Base-by-base conservation (phyloP, 2,329 filamentous ascomycete species). In the Cadophora gregata region DNA sequence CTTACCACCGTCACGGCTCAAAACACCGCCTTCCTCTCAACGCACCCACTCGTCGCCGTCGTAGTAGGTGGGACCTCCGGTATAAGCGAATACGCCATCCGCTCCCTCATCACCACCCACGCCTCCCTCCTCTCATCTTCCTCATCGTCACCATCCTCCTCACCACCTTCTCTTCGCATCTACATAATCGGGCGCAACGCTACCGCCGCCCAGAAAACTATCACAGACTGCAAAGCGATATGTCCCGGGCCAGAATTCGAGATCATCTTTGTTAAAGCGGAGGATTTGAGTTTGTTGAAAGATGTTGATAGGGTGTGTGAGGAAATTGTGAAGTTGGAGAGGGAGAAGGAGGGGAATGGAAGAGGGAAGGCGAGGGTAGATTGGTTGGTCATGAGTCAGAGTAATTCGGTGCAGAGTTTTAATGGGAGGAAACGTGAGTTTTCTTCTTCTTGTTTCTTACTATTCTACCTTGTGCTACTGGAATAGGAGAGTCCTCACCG, bases 311-410 rank as follows among this genome's bases (percentile, higher is more conserved):
- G 50, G 8, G 70, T 74, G 7, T 77, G 71, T 45, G 62, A 62
- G 0, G 69, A 77, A 33, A 74, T 79, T 27, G 68, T 69, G 6
- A 62, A 65, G 24, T 51, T 72, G 27, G 77, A 79, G 62, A 64
- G 70, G 29, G 67, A 69, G 16, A 50, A 58, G 59, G 62, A 29
- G 8, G 25, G 9, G 6, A 48, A 33, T 0, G 59, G 24, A 36
- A 27, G 47, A 31, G 53, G 47, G 48, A 65, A 25, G 12, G 48
- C 74, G n/a, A 75, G 75, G 59, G 59, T 79, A 14, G 78, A 79
- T 70, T 65, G 76, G n/a, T 55, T 80, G 60, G 74, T 77, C 45
- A 70, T 79, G 73, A 74, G 70, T 38, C 74, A 76, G 25, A 76
- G 71, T 6, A 69, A 71, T 19, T 71, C 73, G 16, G 51, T 55